Evolutionary conservation across 2,329 filamentous ascomycete species (phyloP).

Genomic region (Beauveria caledonica): DNA sequence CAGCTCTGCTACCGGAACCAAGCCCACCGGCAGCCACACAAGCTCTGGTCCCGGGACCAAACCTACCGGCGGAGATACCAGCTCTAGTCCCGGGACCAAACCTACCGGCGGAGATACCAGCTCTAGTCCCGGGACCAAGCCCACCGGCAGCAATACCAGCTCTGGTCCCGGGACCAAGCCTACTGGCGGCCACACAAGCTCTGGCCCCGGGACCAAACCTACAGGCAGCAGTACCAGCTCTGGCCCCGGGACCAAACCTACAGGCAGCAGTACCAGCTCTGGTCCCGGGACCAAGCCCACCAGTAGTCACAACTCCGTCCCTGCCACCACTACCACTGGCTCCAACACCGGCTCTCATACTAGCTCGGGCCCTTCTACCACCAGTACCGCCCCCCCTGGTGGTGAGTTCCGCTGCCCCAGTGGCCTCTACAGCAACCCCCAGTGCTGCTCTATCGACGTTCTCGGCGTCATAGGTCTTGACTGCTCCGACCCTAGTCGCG

Average conservation of each 20-base stretch:
- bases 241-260: neutral
- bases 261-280: neutral
- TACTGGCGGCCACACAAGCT: neutral
- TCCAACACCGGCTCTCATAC: neutral
- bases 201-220: neutral
- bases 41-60: neutral
- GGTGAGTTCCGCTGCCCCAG: constrained; percentile 14
- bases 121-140: neutral
- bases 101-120: constrained; percentile 1
- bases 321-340: neutral
- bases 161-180: neutral
- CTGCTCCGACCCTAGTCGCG: constrained; percentile 25
- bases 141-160: neutral
- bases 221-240: neutral
- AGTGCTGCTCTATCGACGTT: constrained; percentile 42
- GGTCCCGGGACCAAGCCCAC: neutral
- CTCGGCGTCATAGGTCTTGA: constrained; percentile 38
- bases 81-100: neutral
- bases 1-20: neutral
- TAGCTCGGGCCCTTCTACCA: neutral
- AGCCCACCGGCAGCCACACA: neutral
- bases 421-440: constrained; percentile 22
- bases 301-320: neutral
- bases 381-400: neutral
- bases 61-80: neutral